Evolutionary conservation across 1,284 basidiomycete genomes (phyloP).

Genomic region (Austropuccinia psidii): DNA sequence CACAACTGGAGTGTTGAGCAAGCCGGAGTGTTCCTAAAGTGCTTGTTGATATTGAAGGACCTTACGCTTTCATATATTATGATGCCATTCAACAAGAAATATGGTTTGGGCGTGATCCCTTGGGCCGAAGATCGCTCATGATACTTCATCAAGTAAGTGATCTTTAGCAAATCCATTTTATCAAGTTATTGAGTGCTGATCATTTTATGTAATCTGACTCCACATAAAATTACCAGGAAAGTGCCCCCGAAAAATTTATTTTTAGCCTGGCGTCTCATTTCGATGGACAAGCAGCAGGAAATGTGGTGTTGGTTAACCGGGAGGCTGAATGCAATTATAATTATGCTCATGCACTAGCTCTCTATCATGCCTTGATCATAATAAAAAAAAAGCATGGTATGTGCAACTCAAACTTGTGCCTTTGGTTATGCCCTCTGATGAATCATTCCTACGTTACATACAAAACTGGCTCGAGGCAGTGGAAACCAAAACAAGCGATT

Average conservation of each 20-base stretch:
- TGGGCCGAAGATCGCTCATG: conserved; percentile 82
- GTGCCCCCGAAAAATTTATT: conserved; percentile 55
- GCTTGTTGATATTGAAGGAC: conserved; percentile 68
- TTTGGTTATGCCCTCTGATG: no score
- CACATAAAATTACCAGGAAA: conserved; percentile 57
- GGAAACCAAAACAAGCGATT: no score
- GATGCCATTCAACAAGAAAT: conserved; percentile 53
- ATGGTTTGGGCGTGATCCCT: conserved; percentile 76
- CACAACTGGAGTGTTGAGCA: conserved; percentile 51
- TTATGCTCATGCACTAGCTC: no score
- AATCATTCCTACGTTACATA: no score
- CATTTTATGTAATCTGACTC: conserved; percentile 53
- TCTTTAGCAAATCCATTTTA: conserved; percentile 56
- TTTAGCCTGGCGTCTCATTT: conserved; percentile 42
- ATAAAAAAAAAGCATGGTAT: no score
- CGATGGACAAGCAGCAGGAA: conserved; percentile 6
- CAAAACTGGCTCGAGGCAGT: no score
- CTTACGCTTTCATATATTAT: conserved; percentile 55
- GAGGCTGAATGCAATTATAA: no score
- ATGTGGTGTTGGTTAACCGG: no score
- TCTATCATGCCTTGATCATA: no score
- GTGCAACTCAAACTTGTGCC: no score
- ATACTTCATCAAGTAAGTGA: conserved; percentile 55
- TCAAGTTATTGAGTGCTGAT: conserved; percentile 58
- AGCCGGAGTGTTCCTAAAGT: conserved; percentile 53